Conservation (phyloP, 2,329 filamentous ascomycete species). For the Aphanoascus verrucosus region DNA sequence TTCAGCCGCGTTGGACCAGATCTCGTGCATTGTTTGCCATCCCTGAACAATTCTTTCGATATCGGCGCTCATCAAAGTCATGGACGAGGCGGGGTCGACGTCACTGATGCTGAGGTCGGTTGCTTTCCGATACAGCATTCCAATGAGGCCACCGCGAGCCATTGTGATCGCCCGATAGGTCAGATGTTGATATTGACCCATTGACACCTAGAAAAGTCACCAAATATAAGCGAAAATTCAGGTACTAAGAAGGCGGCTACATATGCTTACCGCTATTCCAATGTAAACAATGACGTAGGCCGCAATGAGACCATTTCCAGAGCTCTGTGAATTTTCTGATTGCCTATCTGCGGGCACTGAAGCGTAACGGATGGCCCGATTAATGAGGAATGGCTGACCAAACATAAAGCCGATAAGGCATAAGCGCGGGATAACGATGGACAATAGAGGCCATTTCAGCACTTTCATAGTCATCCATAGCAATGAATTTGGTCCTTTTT, state of each 20-base stretch:
- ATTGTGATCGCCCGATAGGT: conserved; percentile 36
- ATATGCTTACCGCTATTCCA: conserved; percentile 30
- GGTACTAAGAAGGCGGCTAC: background rate
- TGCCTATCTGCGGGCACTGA: conserved; percentile 18
- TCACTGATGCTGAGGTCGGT: conserved; percentile 25
- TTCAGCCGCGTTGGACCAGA: conserved; percentile 38
- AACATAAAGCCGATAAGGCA: conserved; percentile 31
- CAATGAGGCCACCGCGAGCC: conserved; percentile 36
- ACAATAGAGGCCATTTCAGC: conserved; percentile 27
- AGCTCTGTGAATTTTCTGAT: conserved; percentile 23
- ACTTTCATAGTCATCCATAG: conserved; percentile 24
- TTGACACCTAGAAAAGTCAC: conserved; percentile 24
- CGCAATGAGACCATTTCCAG: conserved; percentile 36
- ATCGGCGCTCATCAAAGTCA: conserved; percentile 40
- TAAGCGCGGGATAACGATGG: conserved; percentile 25
- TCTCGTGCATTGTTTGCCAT: conserved; percentile 35
- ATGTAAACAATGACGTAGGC: conserved; percentile 36
- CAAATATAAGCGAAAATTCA: conserved; percentile 1
- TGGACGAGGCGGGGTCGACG: conserved; percentile 29
- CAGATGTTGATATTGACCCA: conserved; percentile 34
- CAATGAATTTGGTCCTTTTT: conserved; percentile 23
- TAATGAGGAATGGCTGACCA: conserved; percentile 31
- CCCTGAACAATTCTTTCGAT: conserved; percentile 36
- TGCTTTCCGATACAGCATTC: conserved; percentile 42
- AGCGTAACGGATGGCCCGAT: conserved; percentile 28